Evolutionary conservation across 1,284 basidiomycete genomes (phyloP).

Genomic region (Ceratobasidium sp.): DNA sequence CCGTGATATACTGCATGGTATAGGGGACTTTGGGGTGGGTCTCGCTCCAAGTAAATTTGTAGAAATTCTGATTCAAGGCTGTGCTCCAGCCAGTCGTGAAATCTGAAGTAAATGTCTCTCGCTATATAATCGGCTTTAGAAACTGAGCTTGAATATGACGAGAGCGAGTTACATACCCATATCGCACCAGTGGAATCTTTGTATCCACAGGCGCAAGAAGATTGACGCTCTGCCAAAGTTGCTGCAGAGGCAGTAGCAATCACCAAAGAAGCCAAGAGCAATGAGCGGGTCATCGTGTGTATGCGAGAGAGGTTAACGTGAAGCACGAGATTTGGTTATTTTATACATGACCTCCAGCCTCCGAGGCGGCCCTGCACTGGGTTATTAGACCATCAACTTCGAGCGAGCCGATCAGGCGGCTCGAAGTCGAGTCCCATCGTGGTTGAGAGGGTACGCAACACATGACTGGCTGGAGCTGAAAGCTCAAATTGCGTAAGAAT

Average conservation of each 20-base stretch:
- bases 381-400: conserved; percentile 13
- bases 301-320: conserved; percentile 35
- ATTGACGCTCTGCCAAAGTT: conserved; percentile 34
- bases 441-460: no score
- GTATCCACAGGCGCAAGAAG: conserved; percentile 50
- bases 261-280: conserved; percentile 14
- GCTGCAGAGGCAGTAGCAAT: conserved; percentile 14
- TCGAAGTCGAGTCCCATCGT: neutral
- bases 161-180: conserved; percentile 47
- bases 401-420: neutral
- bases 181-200: conserved; percentile 47
- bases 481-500: neutral
- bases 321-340: no score
- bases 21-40: conserved; percentile 31
- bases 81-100: conserved; percentile 45
- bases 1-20: conserved; percentile 23
- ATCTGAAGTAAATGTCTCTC: conserved; percentile 47
- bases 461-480: no score
- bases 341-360: neutral
- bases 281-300: conserved; percentile 21
- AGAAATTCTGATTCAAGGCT: conserved; percentile 12
- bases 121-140: conserved; percentile 18
- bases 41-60: conserved; percentile 6
- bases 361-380: neutral
- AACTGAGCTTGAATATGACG: neutral